Evolutionary conservation across 345 rosid genomes (phyloP).

Genomic region (Nasturtium officinale): DNA sequence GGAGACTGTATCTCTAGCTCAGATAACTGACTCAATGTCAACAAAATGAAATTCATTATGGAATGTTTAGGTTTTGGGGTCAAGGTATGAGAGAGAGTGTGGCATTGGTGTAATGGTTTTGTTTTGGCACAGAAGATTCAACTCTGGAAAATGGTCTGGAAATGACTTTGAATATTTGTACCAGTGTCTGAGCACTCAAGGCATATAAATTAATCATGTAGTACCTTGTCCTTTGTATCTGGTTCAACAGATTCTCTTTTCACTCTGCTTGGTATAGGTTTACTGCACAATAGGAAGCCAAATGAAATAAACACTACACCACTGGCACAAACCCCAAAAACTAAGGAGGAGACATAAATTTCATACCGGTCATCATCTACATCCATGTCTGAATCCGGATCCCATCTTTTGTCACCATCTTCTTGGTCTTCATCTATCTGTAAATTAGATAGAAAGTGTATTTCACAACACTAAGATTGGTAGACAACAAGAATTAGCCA

Average conservation of each 20-base stretch:
- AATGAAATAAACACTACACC: slow-evolving; percentile 16
- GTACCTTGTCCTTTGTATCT: slow-evolving; percentile 64
- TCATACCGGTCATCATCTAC: slow-evolving; percentile 71
- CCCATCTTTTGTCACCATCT: slow-evolving; percentile 83
- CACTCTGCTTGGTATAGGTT: slow-evolving; percentile 69
- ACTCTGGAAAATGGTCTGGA: slow-evolving; percentile 15
- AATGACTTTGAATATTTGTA: slow-evolving; percentile 10
- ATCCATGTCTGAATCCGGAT: slow-evolving; percentile 83
- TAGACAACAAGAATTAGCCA: slow-evolving; percentile 2
- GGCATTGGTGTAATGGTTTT: not conserved
- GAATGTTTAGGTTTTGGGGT: slow-evolving; percentile 5
- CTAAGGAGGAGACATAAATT: slow-evolving; percentile 1
- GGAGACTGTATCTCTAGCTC: not conserved
- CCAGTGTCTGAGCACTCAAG: slow-evolving; percentile 8
- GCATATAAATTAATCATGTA: slow-evolving; percentile 4
- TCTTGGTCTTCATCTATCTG: slow-evolving; percentile 84
- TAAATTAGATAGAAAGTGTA: slow-evolving; percentile 21
- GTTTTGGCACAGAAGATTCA: not conserved
- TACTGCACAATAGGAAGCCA: slow-evolving; percentile 49
- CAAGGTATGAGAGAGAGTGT: slow-evolving; percentile 13
- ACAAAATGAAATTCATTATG: slow-evolving; percentile 1
- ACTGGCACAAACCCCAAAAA: not conserved
- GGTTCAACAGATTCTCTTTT: slow-evolving; percentile 73
- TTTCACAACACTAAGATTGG: slow-evolving; percentile 14
- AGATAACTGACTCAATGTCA: slow-evolving; percentile 8